phyloP scores from a whole-genome alignment of 257 asterid genomes.

The Oldenlandia corymbosa region DNA sequence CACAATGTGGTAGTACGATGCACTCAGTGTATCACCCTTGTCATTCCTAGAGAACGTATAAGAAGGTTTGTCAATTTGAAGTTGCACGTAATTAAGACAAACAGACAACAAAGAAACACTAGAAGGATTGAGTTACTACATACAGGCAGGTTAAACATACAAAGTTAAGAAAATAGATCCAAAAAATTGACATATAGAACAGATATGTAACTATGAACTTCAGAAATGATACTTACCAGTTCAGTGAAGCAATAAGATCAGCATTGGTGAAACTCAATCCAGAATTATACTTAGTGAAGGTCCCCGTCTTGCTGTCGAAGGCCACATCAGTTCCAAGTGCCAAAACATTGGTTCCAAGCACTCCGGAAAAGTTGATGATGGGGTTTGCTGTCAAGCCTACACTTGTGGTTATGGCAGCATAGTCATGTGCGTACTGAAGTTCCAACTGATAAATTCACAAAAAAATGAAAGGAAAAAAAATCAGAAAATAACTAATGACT shows the following conservation, averaged over 20 bases:
- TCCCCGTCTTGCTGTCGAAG: conserved; percentile 40
- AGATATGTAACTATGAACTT: no score
- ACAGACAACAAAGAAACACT: no score
- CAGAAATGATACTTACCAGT: conserved; percentile 34
- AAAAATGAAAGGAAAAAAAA: no score
- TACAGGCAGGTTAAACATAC: no score
- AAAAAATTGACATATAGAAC: no score
- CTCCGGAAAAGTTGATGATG: conserved; percentile 41
- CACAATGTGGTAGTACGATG: conserved; percentile 48
- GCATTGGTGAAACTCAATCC: conserved; percentile 41
- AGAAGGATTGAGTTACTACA: no score
- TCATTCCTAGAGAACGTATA: conserved; percentile 29
- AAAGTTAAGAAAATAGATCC: no score
- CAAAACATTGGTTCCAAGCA: conserved; percentile 31
- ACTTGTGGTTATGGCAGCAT: conserved; percentile 37
- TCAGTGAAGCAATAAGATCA: conserved; percentile 45
- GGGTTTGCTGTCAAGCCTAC: conserved; percentile 53
- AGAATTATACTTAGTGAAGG: conserved; percentile 35
- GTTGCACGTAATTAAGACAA: no score
- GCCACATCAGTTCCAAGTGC: conserved; percentile 45
- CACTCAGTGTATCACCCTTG: conserved; percentile 41
- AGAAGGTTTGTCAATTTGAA: neutral
- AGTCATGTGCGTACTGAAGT: conserved; percentile 45
- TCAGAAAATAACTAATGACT: neutral
- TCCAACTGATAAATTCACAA: conserved; percentile 33